These are phyloP conservation scores for Sordariomycetes sp. DNA, from an alignment of 2,329 filamentous ascomycete genomes.

Conservation along the genomic window DNA sequence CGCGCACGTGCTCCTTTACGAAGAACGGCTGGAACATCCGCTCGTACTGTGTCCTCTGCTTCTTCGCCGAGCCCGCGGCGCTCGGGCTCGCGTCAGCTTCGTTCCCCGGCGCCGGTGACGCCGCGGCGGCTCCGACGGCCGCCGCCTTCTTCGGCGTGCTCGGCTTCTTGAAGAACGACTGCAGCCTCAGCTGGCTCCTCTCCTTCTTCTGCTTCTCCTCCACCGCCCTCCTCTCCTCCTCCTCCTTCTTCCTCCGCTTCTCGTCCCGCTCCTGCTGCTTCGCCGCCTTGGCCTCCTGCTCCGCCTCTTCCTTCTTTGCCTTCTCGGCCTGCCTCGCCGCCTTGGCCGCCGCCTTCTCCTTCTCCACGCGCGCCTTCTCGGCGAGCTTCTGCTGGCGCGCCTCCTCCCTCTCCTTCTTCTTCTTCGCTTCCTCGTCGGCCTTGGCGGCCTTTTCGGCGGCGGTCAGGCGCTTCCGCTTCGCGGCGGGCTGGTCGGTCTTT, in stretches of 20 bases:
- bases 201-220: constrained; percentile 36
- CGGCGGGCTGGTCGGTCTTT: constrained; percentile 13
- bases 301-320: constrained; percentile 29
- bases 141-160: constrained; percentile 29
- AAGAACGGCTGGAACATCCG: constrained; percentile 75
- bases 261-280: constrained; percentile 29
- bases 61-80: constrained; percentile 10
- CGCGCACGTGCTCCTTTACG: constrained; percentile 58
- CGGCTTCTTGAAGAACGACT: constrained; percentile 32
- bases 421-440: constrained; percentile 24
- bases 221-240: constrained; percentile 26
- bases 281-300: constrained; percentile 24
- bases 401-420: constrained; percentile 23
- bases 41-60: constrained; percentile 43
- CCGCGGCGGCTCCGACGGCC: constrained; percentile 13
- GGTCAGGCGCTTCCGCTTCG: constrained; percentile 33
- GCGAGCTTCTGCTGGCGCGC: constrained; percentile 18
- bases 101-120: constrained; percentile 4
- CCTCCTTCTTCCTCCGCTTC: constrained; percentile 39
- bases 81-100: not conserved
- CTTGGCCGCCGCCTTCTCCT: constrained; percentile 18
- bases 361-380: constrained; percentile 26
- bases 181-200: constrained; percentile 34
- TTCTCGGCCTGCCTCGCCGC: constrained; percentile 23
- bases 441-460: constrained; percentile 25